phyloP scores from a whole-genome alignment of 371 early-diverging fungal species.

The Saksenaea oblongispora region DNA sequence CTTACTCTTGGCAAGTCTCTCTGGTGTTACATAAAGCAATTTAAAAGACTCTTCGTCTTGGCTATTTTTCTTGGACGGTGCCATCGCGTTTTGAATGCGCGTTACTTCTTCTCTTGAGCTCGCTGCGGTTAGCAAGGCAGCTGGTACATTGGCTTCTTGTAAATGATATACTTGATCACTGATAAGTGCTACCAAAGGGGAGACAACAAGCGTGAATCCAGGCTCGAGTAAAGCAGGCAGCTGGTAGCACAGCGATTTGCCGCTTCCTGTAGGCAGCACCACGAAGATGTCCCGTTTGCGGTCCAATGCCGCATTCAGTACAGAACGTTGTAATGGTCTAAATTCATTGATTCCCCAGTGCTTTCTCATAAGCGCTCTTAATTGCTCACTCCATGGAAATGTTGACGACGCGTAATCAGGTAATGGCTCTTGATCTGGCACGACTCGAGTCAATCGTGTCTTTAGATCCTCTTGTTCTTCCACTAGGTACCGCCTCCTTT shows the following conservation, averaged over 20 bases:
- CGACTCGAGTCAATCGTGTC: not conserved
- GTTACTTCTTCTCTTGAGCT: slow-evolving; percentile 59
- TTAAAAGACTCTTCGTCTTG: slow-evolving; percentile 29
- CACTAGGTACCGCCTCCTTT: too few relatives aligned
- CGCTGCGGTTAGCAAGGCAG: slow-evolving; percentile 64
- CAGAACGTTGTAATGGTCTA: slow-evolving; percentile 70
- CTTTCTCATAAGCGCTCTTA: slow-evolving; percentile 30
- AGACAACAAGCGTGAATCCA: slow-evolving; percentile 83
- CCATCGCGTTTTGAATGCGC: slow-evolving; percentile 48
- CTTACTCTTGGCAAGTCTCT: slow-evolving; percentile 78
- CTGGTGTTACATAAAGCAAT: slow-evolving; percentile 91
- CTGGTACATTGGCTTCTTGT: slow-evolving; percentile 66
- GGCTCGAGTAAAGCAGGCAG: slow-evolving; percentile 77
- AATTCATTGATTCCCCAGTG: slow-evolving; percentile 62
- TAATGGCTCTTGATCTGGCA: not conserved
- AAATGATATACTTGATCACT: slow-evolving; percentile 84
- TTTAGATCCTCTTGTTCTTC: too few relatives aligned
- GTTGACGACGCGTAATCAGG: slow-evolving; percentile 27
- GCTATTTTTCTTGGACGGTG: slow-evolving; percentile 12
- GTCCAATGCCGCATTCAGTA: slow-evolving; percentile 76
- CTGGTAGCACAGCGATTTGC: slow-evolving; percentile 89
- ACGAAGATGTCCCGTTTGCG: slow-evolving; percentile 75
- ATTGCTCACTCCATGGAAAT: slow-evolving; percentile 57
- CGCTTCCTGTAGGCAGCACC: slow-evolving; percentile 90
- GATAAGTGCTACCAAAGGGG: slow-evolving; percentile 84